Evolutionary conservation across 106 monocot genomes (phyloP), one percentile per base, ranked within the genome.

Genomic region (Chionographis japonica): DNA sequence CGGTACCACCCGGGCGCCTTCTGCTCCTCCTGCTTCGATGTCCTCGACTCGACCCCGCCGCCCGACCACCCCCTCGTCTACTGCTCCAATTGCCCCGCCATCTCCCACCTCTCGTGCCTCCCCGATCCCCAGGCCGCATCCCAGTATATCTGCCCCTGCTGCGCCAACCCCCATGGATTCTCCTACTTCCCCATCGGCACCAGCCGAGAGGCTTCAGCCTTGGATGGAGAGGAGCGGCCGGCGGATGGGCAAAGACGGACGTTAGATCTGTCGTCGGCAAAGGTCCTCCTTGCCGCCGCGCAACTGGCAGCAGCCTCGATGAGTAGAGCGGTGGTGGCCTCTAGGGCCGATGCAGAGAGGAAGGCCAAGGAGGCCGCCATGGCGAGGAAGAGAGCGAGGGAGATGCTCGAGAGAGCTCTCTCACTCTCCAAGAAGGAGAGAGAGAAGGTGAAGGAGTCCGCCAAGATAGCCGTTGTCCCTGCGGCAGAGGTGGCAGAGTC

Each of bases 341-440:
- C 63, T 1, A 56, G 77, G 38, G 41, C 54, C 3, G 92, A 88
- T 39, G 88, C 88, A 0, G 88, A 92, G 65, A 74, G 73, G 78
- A 88, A 86, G 63, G 88, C 69, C 8, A 76, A 71, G 70, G 92
- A 88, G 65, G 77, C 92, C 6, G 78, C 56, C 13, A 18, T 72
- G 56, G 88, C 92, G 5, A 78, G 66, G 68, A 92, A 80, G 86
- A 77, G 83, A 68, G 92, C 85, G 10, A 79, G 78, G 37, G 92
- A 92, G 43, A 81, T 81, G 77, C 77, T 92, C 0, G 88, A 86
- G 61, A 78, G 60, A 40, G 72, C 72, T 2, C 8, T 68, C 10
- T 4, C 17, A 7, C 63, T 75, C 9, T 56, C 54, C 10, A 75
- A 73, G 56, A 75, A 18, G 51, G 70, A 81, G 61, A 78, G 18